phyloP scores from a whole-genome alignment of 768 basidiomycete genomes.

The Sistotremastrum niveocremeum region DNA sequence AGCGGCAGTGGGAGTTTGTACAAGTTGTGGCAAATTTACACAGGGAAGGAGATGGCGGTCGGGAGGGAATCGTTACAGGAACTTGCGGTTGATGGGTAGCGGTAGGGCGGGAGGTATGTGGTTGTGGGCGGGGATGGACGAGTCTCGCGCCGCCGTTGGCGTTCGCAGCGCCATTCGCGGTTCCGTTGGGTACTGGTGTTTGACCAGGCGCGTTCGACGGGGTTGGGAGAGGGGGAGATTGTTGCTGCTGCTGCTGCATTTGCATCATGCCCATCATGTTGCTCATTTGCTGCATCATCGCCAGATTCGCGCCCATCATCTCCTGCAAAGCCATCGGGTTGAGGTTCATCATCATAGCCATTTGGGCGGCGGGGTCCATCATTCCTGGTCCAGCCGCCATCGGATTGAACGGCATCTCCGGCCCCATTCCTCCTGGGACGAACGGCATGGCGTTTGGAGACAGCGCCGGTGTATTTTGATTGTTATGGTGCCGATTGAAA shows the following conservation, averaged over 20 bases:
- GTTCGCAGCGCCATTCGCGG: slow-evolving; percentile 2
- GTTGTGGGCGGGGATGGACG: background rate
- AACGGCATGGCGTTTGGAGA: slow-evolving; percentile 26
- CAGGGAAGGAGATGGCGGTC: slow-evolving; percentile 76
- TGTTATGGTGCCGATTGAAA: slow-evolving; percentile 68
- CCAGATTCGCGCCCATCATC: slow-evolving; percentile 87
- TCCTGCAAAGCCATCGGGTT: slow-evolving; percentile 63
- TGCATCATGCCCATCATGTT: slow-evolving; percentile 68
- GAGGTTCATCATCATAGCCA: slow-evolving; percentile 35
- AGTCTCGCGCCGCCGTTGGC: slow-evolving; percentile 5
- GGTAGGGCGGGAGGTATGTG: slow-evolving; percentile 2
- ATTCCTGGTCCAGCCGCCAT: slow-evolving; percentile 24
- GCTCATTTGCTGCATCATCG: slow-evolving; percentile 88
- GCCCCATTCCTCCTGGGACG: slow-evolving; percentile 18
- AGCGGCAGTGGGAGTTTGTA: slow-evolving; percentile 78
- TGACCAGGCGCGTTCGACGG: slow-evolving; percentile 10
- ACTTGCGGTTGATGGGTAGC: background rate
- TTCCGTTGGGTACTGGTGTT: slow-evolving; percentile 5
- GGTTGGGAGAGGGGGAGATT: slow-evolving; percentile 7
- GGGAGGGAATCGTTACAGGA: slow-evolving; percentile 23
- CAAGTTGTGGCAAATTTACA: slow-evolving; percentile 93
- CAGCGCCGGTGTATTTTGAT: slow-evolving; percentile 30
- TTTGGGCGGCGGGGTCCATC: slow-evolving; percentile 55
- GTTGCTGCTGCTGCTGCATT: slow-evolving; percentile 9
- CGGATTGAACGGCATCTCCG: slow-evolving; percentile 19